Percentiles rank a stretch among this genome's conserved stretches.
Conservation (phyloP, 371 early-diverging fungal genomes). For the Capniomyces stellatus region DNA sequence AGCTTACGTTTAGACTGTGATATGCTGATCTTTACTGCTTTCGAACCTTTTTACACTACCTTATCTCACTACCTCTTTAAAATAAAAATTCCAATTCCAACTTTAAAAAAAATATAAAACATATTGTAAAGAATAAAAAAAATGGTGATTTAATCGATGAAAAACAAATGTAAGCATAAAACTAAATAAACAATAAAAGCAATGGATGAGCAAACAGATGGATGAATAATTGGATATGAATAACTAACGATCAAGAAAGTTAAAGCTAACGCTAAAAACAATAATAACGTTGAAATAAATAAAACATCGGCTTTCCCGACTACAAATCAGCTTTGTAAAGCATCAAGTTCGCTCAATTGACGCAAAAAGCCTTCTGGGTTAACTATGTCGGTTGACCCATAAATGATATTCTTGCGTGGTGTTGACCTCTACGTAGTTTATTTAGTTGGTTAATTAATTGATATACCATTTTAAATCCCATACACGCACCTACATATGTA, state of each 20-base stretch:
- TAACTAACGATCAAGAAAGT: no score
- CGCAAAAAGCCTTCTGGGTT: constrained; percentile 68
- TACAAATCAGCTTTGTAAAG: no score
- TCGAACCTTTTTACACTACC: no score
- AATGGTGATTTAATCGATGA: constrained; percentile 15
- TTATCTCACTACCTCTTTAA: no score
- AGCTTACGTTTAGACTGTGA: no score
- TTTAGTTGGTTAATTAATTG: background rate
- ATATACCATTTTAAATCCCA: background rate
- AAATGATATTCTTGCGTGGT: constrained; percentile 64
- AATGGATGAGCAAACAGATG: background rate
- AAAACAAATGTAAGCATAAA: background rate
- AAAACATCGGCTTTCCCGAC: no score
- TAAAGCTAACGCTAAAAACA: no score
- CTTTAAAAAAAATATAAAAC: no score
- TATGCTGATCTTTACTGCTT: no score
- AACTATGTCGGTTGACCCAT: constrained; percentile 91
- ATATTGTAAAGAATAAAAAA: no score
- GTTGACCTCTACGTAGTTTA: constrained; percentile 6
- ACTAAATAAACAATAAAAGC: background rate
- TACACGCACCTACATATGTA: background rate
- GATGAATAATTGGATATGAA: constrained; percentile 6
- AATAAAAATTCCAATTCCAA: no score
- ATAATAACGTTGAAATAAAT: no score
- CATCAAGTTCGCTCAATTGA: constrained; percentile 52